Conservation (phyloP, 768 basidiomycete genomes). For the Podaxis sp. region DNA sequence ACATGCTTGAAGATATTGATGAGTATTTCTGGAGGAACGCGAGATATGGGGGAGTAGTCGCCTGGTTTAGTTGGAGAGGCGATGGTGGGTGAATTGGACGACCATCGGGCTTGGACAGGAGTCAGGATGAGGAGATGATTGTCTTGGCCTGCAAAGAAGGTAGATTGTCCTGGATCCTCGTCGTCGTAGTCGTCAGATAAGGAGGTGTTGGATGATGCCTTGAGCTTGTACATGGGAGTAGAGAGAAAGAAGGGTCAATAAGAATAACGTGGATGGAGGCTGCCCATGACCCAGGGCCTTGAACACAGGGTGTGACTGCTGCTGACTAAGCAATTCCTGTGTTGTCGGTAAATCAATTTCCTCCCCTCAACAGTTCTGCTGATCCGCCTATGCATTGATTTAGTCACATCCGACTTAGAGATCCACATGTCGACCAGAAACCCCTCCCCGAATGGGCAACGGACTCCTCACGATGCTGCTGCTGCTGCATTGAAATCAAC, state of each 20-base stretch:
- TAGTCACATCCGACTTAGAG: too few relatives aligned
- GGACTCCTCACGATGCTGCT: neutral
- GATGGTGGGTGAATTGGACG: slow-evolving; percentile 31
- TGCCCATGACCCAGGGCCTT: neutral
- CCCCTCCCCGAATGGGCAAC: neutral
- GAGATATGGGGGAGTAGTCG: slow-evolving; percentile 56
- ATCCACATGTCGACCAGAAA: neutral
- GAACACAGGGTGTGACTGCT: slow-evolving; percentile 10
- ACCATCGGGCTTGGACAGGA: slow-evolving; percentile 71
- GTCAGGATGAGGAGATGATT: slow-evolving; percentile 39
- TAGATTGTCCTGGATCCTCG: slow-evolving; percentile 44
- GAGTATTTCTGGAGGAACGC: slow-evolving; percentile 87
- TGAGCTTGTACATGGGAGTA: slow-evolving; percentile 46
- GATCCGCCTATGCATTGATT: neutral
- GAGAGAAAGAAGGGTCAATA: slow-evolving; percentile 10
- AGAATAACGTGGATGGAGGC: slow-evolving; percentile 17
- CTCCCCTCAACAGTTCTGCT: neutral
- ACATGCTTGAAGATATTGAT: slow-evolving; percentile 90
- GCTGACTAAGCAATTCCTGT: slow-evolving; percentile 14
- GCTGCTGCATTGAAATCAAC: neutral
- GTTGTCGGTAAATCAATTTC: neutral
- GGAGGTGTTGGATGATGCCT: slow-evolving; percentile 76
- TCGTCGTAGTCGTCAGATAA: slow-evolving; percentile 77
- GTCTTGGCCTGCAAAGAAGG: slow-evolving; percentile 51
- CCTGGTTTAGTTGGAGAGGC: slow-evolving; percentile 23